Base-by-base conservation (phyloP, 306 rosid genomes). In the Luffa acutangula region DNA sequence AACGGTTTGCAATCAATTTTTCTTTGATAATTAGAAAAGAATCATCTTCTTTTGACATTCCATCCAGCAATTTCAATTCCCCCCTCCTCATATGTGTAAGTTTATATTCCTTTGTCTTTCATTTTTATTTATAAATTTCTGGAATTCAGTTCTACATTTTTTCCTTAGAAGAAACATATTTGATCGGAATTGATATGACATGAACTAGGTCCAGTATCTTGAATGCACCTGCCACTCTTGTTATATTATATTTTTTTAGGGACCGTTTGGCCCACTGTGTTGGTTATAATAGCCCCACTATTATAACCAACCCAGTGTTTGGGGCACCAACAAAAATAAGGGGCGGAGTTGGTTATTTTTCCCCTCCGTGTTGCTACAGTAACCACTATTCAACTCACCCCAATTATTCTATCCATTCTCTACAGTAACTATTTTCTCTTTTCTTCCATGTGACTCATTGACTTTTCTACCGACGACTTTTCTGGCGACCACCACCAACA, bases 31-130 rank as follows among this genome's bases (percentile, higher is more conserved):
- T 51, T 34, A 79, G 80, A 81, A 83, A 82, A 72, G 90, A 84
- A 81, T 88, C 97, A 73, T 65, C 96, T 75, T 89, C 97, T 12
- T 78, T 90, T 84, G 97, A 92, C 77, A 91, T 86, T 84, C 96
- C 98, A 33, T 97, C 81, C 31, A 25, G 31, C 31, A 70, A 39
- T 81, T 41, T 76, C 92, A 78, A 78, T 77, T 60, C 89, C 94
- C 87, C 98, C 75, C 90, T 92, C 0, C 31, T 25, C 31, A 25
- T 25, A 25, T 25, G 31, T 25, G 31, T 25, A 25, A 25, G 31
- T 25, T 25, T 79, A 6, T 83, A 85, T 80, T 18, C 51, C 58
- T 45, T 60, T 45, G 4, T 13, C 41, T 31, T 54, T 21, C 11
- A 25, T 37, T 79, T 54, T 15, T 20, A 12, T 53, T 64, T 83